Conservation (phyloP, 306 rosid species). For the Medicago lupulina region DNA sequence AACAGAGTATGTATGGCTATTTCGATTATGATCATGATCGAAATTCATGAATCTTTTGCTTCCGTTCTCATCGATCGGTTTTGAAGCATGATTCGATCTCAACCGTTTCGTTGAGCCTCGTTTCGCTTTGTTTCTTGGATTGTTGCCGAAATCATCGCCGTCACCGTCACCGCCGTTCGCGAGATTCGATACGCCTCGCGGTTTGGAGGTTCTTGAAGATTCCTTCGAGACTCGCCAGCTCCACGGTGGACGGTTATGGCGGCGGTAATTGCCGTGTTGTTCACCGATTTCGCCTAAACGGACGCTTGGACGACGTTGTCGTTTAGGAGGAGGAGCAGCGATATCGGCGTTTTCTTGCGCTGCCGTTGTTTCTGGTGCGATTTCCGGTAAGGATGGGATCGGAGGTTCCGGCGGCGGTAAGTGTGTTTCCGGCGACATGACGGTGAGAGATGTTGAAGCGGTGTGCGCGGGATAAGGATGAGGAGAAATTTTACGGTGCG, state of each 20-base stretch:
- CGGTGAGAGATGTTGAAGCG: constrained; percentile 13
- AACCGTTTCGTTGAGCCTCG: constrained; percentile 57
- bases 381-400: constrained; percentile 38
- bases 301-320: constrained; percentile 82
- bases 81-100: constrained; percentile 54
- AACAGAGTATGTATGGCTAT: constrained; percentile 52
- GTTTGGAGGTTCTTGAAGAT: constrained; percentile 52
- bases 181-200: constrained; percentile 55
- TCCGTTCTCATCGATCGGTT: constrained; percentile 40
- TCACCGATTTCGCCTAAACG: constrained; percentile 81
- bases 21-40: constrained; percentile 42
- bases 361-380: constrained; percentile 1
- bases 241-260: constrained; percentile 52
- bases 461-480: constrained; percentile 40
- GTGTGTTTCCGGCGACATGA: constrained; percentile 64
- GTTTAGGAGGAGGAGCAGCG: constrained; percentile 51
- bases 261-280: constrained; percentile 56
- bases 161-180: constrained; percentile 51
- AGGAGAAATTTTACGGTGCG: constrained; percentile 28
- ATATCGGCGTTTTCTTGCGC: constrained; percentile 36
- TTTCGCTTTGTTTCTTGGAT: constrained; percentile 55
- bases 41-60: constrained; percentile 52
- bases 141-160: constrained; percentile 38
- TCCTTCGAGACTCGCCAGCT: constrained; percentile 60
- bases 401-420: constrained; percentile 50